Conservation (phyloP, 352 stramenopile species). For the Labyrinthula sp. region DNA sequence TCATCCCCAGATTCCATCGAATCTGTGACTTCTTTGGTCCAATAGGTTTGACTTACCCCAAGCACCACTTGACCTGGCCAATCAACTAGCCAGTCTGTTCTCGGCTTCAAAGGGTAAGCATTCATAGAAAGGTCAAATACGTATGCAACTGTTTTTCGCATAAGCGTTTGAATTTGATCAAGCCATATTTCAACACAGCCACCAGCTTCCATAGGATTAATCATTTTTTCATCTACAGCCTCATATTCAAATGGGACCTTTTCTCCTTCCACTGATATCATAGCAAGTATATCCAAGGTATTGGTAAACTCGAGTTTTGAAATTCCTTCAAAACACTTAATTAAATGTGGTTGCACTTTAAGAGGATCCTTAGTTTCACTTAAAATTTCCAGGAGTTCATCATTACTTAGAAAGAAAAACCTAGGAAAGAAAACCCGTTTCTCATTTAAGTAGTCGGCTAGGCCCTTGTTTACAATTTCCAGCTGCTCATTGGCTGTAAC, state of each 20-base stretch:
- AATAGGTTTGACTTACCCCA: constrained; percentile 77
- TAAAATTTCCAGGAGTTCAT: constrained; percentile 68
- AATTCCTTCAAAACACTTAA: constrained; percentile 78
- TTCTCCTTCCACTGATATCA: constrained; percentile 31
- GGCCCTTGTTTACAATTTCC: constrained; percentile 74
- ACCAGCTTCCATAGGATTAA: constrained; percentile 72
- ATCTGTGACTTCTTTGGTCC: constrained; percentile 65
- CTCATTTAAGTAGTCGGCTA: constrained; percentile 68
- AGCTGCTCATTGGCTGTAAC: constrained; percentile 66
- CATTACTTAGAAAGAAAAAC: constrained; percentile 75
- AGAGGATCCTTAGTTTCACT: constrained; percentile 62
- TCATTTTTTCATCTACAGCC: constrained; percentile 55
- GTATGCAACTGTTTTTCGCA: constrained; percentile 34
- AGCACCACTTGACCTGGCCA: constrained; percentile 76
- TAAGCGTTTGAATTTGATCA: constrained; percentile 41
- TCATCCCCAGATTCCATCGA: constrained; percentile 36
- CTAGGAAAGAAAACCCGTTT: constrained; percentile 64
- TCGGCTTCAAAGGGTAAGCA: constrained; percentile 35
- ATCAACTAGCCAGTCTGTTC: constrained; percentile 62
- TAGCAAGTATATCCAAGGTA: constrained; percentile 73
- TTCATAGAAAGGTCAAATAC: constrained; percentile 20
- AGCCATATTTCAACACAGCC: constrained; percentile 68
- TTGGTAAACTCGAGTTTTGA: constrained; percentile 64
- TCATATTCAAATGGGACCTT: constrained; percentile 42
- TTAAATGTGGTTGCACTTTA: constrained; percentile 73